These are phyloP conservation scores for Irpex lacteus DNA, from an alignment of 1,284 basidiomycete genomes.

Conservation along the genomic window DNA sequence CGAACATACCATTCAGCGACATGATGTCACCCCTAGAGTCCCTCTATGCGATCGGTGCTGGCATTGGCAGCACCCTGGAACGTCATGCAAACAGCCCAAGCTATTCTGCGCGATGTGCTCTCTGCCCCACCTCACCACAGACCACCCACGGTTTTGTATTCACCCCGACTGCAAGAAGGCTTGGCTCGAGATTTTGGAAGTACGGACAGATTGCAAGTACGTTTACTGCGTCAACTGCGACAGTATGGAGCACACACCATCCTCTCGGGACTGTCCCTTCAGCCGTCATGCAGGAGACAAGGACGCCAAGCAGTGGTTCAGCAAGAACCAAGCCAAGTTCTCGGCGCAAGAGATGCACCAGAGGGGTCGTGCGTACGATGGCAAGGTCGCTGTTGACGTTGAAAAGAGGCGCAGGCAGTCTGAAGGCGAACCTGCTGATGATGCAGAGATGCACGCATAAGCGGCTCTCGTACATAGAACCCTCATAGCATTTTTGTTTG, in stretches of 20 bases:
- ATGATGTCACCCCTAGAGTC: slow-evolving; percentile 4
- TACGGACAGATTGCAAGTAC: slow-evolving; percentile 1
- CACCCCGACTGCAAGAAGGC: slow-evolving; percentile 1
- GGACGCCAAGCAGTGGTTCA: slow-evolving; percentile 3
- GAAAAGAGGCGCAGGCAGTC: neutral
- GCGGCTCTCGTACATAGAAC: neutral
- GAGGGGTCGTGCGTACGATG: neutral
- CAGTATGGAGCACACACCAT: slow-evolving; percentile 6
- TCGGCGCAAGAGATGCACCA: slow-evolving; percentile 5
- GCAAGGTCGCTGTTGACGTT: slow-evolving; percentile 3
- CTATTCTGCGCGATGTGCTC: slow-evolving; percentile 9
- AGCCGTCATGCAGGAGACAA: slow-evolving; percentile 4
- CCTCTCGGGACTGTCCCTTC: slow-evolving; percentile 8
- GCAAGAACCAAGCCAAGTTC: slow-evolving; percentile 3
- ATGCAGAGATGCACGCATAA: neutral
- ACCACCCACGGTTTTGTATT: slow-evolving; percentile 4
- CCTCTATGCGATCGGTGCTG: slow-evolving; percentile 9
- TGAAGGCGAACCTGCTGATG: neutral
- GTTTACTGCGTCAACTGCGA: slow-evolving; percentile 10
- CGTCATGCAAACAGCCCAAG: neutral
- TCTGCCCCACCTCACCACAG: slow-evolving; percentile 1
- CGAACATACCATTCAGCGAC: neutral
- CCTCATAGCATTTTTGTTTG: neutral
- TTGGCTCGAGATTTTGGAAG: neutral
- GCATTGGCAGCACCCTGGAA: slow-evolving; percentile 8